These are phyloP conservation scores for Adansonia digitata DNA, from an alignment of 345 rosid genomes.

Conservation along the genomic window DNA sequence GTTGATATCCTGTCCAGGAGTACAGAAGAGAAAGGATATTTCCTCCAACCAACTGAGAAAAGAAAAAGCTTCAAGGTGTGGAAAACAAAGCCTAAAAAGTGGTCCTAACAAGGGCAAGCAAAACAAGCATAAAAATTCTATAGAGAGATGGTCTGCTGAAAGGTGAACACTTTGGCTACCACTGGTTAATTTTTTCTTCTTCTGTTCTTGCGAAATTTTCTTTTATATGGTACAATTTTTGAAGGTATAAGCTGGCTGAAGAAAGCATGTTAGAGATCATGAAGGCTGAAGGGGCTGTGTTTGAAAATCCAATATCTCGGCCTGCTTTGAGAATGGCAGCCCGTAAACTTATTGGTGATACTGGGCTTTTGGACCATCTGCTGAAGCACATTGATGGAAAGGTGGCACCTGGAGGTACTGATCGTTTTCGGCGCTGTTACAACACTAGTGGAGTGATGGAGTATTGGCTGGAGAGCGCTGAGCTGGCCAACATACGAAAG, in stretches of 20 bases:
- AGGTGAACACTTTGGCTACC: conserved; percentile 36
- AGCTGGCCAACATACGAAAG: conserved; percentile 48
- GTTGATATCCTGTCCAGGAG: conserved; percentile 23
- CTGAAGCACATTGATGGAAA: conserved; percentile 88
- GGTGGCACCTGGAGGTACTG: conserved; percentile 77
- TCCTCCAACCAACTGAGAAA: conserved; percentile 22
- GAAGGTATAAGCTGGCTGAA: conserved; percentile 69
- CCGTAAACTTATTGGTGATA: conserved; percentile 73
- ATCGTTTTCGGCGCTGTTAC: conserved; percentile 80
- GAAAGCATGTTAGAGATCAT: conserved; percentile 55
- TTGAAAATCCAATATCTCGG: conserved; percentile 63
- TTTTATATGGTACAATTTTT: conserved; percentile 12
- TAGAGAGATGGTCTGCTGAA: conserved; percentile 61
- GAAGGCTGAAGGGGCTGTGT: conserved; percentile 71
- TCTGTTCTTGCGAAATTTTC: background rate
- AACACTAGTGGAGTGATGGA: conserved; percentile 76
- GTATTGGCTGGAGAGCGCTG: conserved; percentile 92
- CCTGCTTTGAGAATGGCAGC: conserved; percentile 52
- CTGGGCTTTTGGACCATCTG: conserved; percentile 90
- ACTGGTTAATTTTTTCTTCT: background rate
- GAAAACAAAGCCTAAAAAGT: conserved; percentile 11
- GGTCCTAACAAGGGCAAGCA: conserved; percentile 17
- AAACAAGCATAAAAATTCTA: conserved; percentile 18
- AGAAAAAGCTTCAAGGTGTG: conserved; percentile 19
- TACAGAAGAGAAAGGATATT: conserved; percentile 37